These are phyloP conservation scores for Phytophthora ramorum DNA, from an alignment of 352 stramenopile genomes.

Conservation along the genomic window DNA sequence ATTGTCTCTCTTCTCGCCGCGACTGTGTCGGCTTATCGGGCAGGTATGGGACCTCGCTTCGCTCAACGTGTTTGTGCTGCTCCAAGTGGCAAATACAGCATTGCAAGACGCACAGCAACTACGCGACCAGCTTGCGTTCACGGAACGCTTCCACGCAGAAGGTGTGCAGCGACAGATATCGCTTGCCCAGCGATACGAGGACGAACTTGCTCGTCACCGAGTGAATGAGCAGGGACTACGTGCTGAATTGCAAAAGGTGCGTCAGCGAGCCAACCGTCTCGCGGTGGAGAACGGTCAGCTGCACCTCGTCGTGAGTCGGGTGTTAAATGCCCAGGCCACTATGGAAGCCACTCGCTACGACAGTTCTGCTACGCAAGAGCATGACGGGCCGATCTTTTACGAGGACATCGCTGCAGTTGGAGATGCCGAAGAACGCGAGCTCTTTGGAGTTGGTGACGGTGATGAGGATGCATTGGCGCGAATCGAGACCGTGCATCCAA, in stretches of 20 bases:
- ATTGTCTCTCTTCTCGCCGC: conserved; percentile 55
- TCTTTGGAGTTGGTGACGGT: conserved; percentile 49
- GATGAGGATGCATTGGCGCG: conserved; percentile 40
- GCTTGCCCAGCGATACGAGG: conserved; percentile 42
- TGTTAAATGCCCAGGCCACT: conserved; percentile 40
- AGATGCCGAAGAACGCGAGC: conserved; percentile 53
- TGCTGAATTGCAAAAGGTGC: conserved; percentile 61
- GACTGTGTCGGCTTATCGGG: conserved; percentile 50
- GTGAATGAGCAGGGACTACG: conserved; percentile 47
- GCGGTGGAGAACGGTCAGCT: conserved; percentile 63
- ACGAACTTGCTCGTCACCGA: conserved; percentile 44
- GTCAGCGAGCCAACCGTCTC: conserved; percentile 55
- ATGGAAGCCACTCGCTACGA: conserved; percentile 37
- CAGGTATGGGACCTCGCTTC: conserved; percentile 74
- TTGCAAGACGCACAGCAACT: conserved; percentile 47
- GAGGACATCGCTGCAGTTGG: conserved; percentile 41
- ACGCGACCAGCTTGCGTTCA: conserved; percentile 34
- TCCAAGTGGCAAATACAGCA: conserved; percentile 52
- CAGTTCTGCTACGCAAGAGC: conserved; percentile 13
- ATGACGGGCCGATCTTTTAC: conserved; percentile 27
- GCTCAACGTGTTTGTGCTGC: conserved; percentile 69
- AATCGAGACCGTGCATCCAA: conserved; percentile 49
- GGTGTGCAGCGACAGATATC: conserved; percentile 35
- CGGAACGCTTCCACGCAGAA: conserved; percentile 44
- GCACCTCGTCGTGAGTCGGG: conserved; percentile 43